Evolutionary conservation across 2,329 filamentous ascomycete genomes (phyloP).

Genomic region (Mycosphaerelloides madeirae): DNA sequence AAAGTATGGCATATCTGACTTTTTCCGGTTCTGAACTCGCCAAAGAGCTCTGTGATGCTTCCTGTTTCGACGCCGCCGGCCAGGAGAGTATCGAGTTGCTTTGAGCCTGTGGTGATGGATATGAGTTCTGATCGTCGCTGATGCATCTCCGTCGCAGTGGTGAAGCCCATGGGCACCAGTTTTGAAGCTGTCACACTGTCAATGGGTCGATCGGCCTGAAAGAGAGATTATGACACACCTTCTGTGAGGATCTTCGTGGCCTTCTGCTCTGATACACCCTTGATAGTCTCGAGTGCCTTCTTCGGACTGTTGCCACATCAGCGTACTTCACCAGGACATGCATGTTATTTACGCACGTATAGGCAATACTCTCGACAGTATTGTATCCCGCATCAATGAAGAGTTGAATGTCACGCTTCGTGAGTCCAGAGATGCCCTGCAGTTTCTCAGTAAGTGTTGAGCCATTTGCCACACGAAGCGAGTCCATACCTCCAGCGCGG

Average conservation of each 20-base stretch:
- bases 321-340: conserved; percentile 3
- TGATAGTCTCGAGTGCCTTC: conserved; percentile 58
- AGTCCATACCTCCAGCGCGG: conserved; percentile 70
- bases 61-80: conserved; percentile 95
- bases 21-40: conserved; percentile 96
- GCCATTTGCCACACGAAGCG: background rate
- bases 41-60: conserved; percentile 96
- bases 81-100: conserved; percentile 90
- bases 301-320: conserved; percentile 49
- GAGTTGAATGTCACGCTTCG: conserved; percentile 91
- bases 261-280: conserved; percentile 72
- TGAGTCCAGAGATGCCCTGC: conserved; percentile 83
- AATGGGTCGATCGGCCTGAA: conserved; percentile 1
- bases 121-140: conserved; percentile 93
- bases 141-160: conserved; percentile 98
- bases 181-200: conserved; percentile 65
- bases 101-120: conserved; percentile 95
- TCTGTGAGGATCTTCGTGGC: conserved; percentile 86
- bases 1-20: conserved; percentile 98
- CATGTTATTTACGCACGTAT: conserved; percentile 56
- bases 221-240: conserved; percentile 51
- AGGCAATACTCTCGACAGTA: conserved; percentile 92
- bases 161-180: conserved; percentile 97
- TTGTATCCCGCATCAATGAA: conserved; percentile 89
- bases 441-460: conserved; percentile 3